Evolutionary conservation across 176 grass and related monocot species (phyloP).

Genomic region (Paspalum vaginatum): DNA sequence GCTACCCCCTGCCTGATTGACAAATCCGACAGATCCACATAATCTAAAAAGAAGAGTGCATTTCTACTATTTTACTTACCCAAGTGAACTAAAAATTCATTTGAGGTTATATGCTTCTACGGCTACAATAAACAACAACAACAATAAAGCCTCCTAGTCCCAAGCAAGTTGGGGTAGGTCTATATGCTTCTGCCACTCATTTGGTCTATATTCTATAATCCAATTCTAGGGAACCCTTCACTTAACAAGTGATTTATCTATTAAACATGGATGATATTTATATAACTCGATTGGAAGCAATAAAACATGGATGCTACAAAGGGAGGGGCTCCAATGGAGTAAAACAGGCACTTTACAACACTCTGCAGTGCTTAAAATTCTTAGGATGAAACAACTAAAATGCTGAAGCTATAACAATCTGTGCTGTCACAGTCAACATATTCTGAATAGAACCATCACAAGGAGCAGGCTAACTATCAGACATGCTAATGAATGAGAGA

Average conservation of each 20-base stretch:
- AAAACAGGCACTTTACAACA: not conserved
- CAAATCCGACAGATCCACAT: not conserved
- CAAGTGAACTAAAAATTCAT: too few relatives aligned
- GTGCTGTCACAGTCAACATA: not conserved
- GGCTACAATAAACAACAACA: not conserved
- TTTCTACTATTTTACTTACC: not conserved
- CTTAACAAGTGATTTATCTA: not conserved
- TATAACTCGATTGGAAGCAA: not conserved
- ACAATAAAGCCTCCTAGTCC: not conserved
- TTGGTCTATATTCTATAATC: not conserved
- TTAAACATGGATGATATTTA: not conserved
- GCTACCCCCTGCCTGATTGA: not conserved
- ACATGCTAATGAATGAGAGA: not conserved
- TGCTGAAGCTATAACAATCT: not conserved
- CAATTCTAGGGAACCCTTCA: not conserved
- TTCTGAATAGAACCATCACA: conserved; percentile 17
- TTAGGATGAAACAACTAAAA: not conserved
- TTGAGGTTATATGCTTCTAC: conserved; percentile 6
- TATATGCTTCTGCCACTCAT: conserved; percentile 18
- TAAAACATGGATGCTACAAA: not conserved
- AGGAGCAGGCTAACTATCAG: not conserved
- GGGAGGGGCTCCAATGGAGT: not conserved
- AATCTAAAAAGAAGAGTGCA: conserved; percentile 1
- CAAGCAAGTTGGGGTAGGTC: not conserved
- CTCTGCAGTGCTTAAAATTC: not conserved